Evolutionary conservation across 192 early-diverging fungal species (phyloP).

Genomic region (Glomus cerebriforme): DNA sequence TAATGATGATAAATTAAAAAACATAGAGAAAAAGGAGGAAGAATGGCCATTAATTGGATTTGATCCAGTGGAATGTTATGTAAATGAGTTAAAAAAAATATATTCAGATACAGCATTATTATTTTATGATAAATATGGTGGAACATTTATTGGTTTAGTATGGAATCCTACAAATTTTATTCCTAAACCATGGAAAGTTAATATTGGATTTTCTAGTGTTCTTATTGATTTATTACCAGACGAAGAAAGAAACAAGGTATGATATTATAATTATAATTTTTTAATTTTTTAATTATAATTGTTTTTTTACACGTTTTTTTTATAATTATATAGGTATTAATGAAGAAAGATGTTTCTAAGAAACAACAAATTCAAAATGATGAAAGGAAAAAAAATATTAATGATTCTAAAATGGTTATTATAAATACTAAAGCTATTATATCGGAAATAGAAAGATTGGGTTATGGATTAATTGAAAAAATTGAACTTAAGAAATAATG

Average conservation of each 20-base stretch:
- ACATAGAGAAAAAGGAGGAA: not conserved
- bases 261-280: not conserved
- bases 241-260: not conserved
- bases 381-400: constrained; percentile 36
- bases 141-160: constrained; percentile 68
- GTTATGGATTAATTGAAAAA: constrained; percentile 51
- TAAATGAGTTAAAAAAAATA: constrained; percentile 65
- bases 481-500: constrained; percentile 23
- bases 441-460: constrained; percentile 68
- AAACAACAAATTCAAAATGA: constrained; percentile 31
- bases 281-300: no score
- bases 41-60: constrained; percentile 65
- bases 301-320: no score
- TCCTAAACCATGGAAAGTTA: constrained; percentile 68
- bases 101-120: constrained; percentile 69
- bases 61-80: constrained; percentile 71
- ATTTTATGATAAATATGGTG: constrained; percentile 77
- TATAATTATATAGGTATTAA: not conserved
- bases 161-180: constrained; percentile 60
- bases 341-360: not conserved
- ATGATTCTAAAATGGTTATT: constrained; percentile 48
- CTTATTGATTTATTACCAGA: not conserved
- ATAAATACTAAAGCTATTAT: constrained; percentile 67
- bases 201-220: constrained; percentile 51
- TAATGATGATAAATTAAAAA: not conserved